A percentile compares a stretch with the other conserved stretches of the same genome.
phyloP scores from a whole-genome alignment of 345 rosid genomes.

The Cochlearia excelsa region DNA sequence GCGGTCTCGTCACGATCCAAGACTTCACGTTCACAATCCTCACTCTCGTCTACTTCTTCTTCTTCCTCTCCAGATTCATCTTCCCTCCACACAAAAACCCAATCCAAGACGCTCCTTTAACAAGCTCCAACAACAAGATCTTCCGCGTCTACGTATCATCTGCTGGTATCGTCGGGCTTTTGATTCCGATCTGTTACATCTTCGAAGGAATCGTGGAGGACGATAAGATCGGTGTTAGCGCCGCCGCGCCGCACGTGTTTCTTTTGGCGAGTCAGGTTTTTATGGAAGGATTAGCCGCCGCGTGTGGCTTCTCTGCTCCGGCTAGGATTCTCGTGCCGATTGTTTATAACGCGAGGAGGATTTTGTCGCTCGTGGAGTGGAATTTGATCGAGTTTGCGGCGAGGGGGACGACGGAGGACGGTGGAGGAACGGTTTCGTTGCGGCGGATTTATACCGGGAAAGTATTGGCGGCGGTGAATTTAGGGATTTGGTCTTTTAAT shows the following conservation, averaged over 20 bases:
- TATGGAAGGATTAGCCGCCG: constrained; percentile 79
- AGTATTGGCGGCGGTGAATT: constrained; percentile 60
- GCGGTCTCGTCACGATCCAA: constrained; percentile 55
- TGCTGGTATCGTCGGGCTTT: constrained; percentile 57
- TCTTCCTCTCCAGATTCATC: constrained; percentile 52
- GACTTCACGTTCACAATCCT: constrained; percentile 58
- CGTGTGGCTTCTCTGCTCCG: constrained; percentile 61
- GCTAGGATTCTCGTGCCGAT: constrained; percentile 73
- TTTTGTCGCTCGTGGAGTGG: constrained; percentile 68
- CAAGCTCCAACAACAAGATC: constrained; percentile 41
- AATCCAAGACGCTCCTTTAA: constrained; percentile 40
- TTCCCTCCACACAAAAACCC: constrained; percentile 47
- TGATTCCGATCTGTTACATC: constrained; percentile 67
- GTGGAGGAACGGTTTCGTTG: constrained; percentile 33
- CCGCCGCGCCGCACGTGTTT: constrained; percentile 82
- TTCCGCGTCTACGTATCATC: constrained; percentile 48
- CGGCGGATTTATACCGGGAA: constrained; percentile 55
- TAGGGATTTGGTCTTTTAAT: constrained; percentile 84
- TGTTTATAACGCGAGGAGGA: constrained; percentile 66
- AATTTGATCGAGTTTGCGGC: constrained; percentile 37
- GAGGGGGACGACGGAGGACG: constrained; percentile 19
- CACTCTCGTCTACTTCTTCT: constrained; percentile 63
- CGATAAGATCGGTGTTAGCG: constrained; percentile 61
- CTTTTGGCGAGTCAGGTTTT: constrained; percentile 71
- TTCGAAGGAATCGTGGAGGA: constrained; percentile 70